These are phyloP conservation scores for Pseudocohnilembus persalinus DNA, from an alignment of 169 alveolate species.

Conservation along the genomic window DNA sequence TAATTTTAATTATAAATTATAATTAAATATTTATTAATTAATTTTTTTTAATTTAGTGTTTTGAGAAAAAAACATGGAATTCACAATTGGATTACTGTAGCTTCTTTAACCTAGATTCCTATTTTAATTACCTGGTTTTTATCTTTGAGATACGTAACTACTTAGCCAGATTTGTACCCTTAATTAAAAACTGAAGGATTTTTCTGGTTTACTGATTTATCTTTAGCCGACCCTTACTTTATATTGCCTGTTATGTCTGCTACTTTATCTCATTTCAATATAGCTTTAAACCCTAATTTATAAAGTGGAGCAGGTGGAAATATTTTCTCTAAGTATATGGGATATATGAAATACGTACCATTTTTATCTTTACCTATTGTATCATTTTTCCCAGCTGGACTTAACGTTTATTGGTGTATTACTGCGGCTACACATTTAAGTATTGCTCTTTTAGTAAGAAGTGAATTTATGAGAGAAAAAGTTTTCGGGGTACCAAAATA, in stretches of 20 bases:
- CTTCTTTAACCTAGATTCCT: slow-evolving; percentile 64
- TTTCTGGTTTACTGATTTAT: slow-evolving; percentile 77
- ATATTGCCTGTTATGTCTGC: slow-evolving; percentile 68
- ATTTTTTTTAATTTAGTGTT: neutral
- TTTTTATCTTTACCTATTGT: slow-evolving; percentile 67
- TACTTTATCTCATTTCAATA: slow-evolving; percentile 46
- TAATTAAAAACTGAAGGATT: slow-evolving; percentile 69
- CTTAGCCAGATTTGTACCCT: slow-evolving; percentile 53
- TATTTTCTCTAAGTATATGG: slow-evolving; percentile 52
- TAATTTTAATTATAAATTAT: no score
- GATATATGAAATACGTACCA: slow-evolving; percentile 59
- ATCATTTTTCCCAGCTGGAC: slow-evolving; percentile 73
- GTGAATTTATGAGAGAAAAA: slow-evolving; percentile 45
- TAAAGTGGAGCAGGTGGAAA: slow-evolving; percentile 34
- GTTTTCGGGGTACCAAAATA: slow-evolving; percentile 63
- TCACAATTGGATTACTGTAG: slow-evolving; percentile 35
- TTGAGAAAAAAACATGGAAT: slow-evolving; percentile 60
- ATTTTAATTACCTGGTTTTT: slow-evolving; percentile 65
- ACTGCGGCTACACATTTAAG: slow-evolving; percentile 53
- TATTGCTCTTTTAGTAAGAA: slow-evolving; percentile 39
- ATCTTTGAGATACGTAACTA: slow-evolving; percentile 57
- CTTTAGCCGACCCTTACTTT: slow-evolving; percentile 77
- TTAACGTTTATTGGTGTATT: slow-evolving; percentile 59
- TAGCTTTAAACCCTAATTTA: slow-evolving; percentile 56
- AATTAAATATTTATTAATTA: no score